phyloP scores from a whole-genome alignment of 495 filamentous ascomycete genomes.

The Hypoxylon crocopeplum region DNA sequence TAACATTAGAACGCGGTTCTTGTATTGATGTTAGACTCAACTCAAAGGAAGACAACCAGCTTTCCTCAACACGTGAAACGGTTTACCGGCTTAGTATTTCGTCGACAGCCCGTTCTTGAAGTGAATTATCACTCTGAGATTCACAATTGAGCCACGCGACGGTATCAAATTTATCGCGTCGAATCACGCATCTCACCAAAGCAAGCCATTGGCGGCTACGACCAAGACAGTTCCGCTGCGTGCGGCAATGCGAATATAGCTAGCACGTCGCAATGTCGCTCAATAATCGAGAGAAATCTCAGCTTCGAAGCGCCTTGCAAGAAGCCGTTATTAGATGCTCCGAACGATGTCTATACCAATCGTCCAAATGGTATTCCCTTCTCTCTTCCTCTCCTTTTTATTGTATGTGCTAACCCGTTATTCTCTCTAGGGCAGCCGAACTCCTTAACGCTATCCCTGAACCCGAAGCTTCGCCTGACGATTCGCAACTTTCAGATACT shows the following conservation, averaged over 20 bases:
- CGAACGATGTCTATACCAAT: slow-evolving; percentile 94
- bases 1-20: too few species aligned
- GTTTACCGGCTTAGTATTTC: neutral
- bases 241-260: slow-evolving; percentile 4
- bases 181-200: neutral
- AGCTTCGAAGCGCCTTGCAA: slow-evolving; percentile 70
- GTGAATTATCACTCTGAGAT: neutral
- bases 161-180: slow-evolving; percentile 4
- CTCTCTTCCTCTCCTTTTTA: neutral
- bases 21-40: too few species aligned
- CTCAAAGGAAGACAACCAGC: too few species aligned
- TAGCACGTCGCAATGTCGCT: slow-evolving; percentile 43
- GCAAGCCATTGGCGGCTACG: too few species aligned
- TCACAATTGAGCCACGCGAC: slow-evolving; percentile 2
- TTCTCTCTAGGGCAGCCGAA: slow-evolving; percentile 81
- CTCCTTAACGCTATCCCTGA: slow-evolving; percentile 81
- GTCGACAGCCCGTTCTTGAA: neutral
- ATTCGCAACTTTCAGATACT: slow-evolving; percentile 45
- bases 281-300: slow-evolving; percentile 54
- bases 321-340: slow-evolving; percentile 88
- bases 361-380: slow-evolving; percentile 84
- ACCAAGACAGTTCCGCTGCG: neutral
- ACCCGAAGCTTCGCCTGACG: slow-evolving; percentile 43
- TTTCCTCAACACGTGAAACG: too few species aligned
- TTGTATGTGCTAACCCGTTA: slow-evolving; percentile 4